A percentile compares a stretch with the other conserved stretches of the same genome.
Evolutionary conservation across 176 grass and related monocot species (phyloP).

Genomic region (Hordeum vulgare): MorexV3_pseudomolecules_assembly NC_058521.1:554049292-554049791

Average conservation of each 20-base stretch:
- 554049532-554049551: not conserved
- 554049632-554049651: not conserved
- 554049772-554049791: not conserved
- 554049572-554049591: not conserved
- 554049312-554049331: no score
- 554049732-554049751: not conserved
- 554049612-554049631: conserved; percentile 8
- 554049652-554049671: not conserved
- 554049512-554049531: not conserved
- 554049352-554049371: no score
- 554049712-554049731: not conserved
- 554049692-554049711: not conserved
- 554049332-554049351: no score
- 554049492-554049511: not conserved
- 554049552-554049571: not conserved
- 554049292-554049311: no score
- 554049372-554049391: no score
- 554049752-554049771: not conserved
- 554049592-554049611: not conserved
- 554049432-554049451: not conserved
- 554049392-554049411: not conserved
- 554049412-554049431: not conserved
- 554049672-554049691: not conserved
- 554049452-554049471: not conserved
- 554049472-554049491: not conserved